A percentile compares a stretch with the other conserved stretches of the same genome.
These are phyloP conservation scores for Theileria equi DNA, from an alignment of 169 alveolate genomes.

Conservation along the genomic window DNA sequence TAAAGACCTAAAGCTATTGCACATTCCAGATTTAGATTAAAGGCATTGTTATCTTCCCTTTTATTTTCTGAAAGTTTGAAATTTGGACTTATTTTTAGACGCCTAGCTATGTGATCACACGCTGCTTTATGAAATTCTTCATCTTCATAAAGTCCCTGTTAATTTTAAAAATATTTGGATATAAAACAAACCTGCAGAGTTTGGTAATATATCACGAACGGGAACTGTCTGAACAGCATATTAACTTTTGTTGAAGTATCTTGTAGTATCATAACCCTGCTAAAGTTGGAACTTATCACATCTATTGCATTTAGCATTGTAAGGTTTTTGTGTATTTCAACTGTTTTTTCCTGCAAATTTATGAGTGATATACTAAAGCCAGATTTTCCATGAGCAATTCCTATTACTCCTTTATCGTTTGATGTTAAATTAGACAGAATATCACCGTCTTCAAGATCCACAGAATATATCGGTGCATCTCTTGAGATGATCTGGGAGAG, in stretches of 20 bases:
- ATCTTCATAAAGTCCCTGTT: conserved; percentile 5
- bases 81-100: not conserved
- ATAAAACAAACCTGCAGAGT: conserved; percentile 37
- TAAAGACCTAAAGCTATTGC: conserved; percentile 24
- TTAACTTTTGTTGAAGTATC: conserved; percentile 21
- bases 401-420: conserved; percentile 1
- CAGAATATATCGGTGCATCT: not conserved
- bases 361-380: conserved; percentile 47
- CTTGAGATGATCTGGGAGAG: conserved; percentile 5
- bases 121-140: conserved; percentile 29
- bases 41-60: not conserved
- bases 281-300: conserved; percentile 6
- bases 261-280: conserved; percentile 41
- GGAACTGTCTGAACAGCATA: conserved; percentile 11
- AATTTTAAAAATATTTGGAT: not conserved
- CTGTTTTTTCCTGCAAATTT: conserved; percentile 9
- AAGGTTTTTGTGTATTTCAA: conserved; percentile 20
- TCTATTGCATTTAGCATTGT: conserved; percentile 25
- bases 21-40: not conserved
- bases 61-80: not conserved
- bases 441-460: not conserved
- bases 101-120: not conserved
- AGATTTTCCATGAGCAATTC: conserved; percentile 25
- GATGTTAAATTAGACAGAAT: not conserved
- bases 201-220: conserved; percentile 32